phyloP scores from a whole-genome alignment of 75 land plant genomes.

The Sequoia sempervirens region DNA sequence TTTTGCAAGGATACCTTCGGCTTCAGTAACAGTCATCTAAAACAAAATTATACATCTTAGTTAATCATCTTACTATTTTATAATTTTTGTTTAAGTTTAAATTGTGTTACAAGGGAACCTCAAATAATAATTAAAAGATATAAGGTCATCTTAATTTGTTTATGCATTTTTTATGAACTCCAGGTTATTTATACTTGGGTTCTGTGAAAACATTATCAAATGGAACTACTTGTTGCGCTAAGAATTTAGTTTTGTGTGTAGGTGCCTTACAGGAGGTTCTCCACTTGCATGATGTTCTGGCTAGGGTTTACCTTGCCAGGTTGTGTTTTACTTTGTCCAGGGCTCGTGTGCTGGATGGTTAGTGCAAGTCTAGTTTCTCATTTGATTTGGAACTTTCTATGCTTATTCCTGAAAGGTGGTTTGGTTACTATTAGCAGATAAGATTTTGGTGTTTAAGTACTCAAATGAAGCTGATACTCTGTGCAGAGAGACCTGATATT shows the following conservation, averaged over 20 bases:
- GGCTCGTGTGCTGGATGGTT: constrained; percentile 94
- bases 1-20: too few relatives aligned
- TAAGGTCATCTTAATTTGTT: not conserved
- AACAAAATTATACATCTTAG: not conserved
- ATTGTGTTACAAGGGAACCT: not conserved
- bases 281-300: constrained; percentile 96
- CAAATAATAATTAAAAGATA: not conserved
- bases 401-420: not conserved
- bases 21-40: not conserved
- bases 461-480: not conserved
- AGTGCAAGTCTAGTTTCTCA: not conserved
- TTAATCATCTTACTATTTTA: not conserved
- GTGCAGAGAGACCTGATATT: constrained; percentile 86
- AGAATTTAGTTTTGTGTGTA: constrained; percentile 20
- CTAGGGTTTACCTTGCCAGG: constrained; percentile 89
- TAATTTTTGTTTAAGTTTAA: not conserved
- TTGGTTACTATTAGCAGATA: not conserved
- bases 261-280: constrained; percentile 96
- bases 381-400: not conserved
- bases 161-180: not conserved
- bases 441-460: not conserved
- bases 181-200: constrained; percentile 1
- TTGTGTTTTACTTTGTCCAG: constrained; percentile 81
- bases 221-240: not conserved
- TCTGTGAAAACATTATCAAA: not conserved